Evolutionary conservation across 1,284 basidiomycete species (phyloP), one percentile per base, ranked within the genome.

Genomic region (Irpex lacteus): DNA sequence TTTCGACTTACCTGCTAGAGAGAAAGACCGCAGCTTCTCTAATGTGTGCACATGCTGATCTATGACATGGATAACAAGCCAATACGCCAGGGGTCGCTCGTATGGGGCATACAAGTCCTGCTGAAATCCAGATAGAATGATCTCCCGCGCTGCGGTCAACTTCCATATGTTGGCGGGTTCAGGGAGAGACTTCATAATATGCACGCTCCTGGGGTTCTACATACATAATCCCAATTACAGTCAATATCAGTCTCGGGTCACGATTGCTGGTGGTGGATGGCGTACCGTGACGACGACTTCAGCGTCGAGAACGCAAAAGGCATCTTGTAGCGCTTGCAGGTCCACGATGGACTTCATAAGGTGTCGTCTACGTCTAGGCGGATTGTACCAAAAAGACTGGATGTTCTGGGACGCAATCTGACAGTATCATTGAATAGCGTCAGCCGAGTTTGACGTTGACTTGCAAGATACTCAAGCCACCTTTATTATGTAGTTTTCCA

Each of bases 111-210:
- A 93, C 6, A 95, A 75, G 54, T 91, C 88, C 32, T 94, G 77
- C 71, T 94, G 91, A 67, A 92, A 90, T 1, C 91, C 93, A 0
- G 89, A 86, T 58, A 90, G 77, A 7, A 92, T 76, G 18, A 94
- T 80, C 67, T 95, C 90, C 47, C 85, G 80, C 8, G 91, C 80
- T 21, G 83, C 77, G 4, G 82, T 77, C 26, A 92, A 74, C 59
- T 90, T 82, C 79, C 88, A 85, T 13, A 85, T 67, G 15, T 88
- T 76, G 2, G 85, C 80, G 0, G 81, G 79, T 3, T 78, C 73
- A 1, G 84, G 82, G 5, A 85, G 65, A 2, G 38, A 8, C 6
- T 52, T 34, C 56, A 63, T n/a, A 13, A 63, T 19, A 11, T 26
- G 32, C 7, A 11, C 26, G n/a, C 44, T 26, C 26, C 34, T 26